phyloP scores from a whole-genome alignment of 2,329 filamentous ascomycete species.

The Xylaria multiplex region DNA sequence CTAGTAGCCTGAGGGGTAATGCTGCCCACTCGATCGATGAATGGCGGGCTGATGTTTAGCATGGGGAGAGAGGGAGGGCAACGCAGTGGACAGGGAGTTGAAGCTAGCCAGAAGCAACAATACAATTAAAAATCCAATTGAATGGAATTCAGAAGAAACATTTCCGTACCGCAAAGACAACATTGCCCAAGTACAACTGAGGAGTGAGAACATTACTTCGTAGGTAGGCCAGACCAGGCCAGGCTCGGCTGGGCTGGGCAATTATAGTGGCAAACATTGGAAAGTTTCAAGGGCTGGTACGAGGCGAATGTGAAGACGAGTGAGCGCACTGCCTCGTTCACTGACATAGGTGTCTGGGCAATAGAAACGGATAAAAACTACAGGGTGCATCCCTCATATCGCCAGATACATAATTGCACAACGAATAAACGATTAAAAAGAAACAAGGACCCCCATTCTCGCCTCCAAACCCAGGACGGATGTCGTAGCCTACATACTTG shows the following conservation, averaged over 20 bases:
- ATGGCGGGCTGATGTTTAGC: constrained; percentile 4
- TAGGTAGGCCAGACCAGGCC: too few relatives aligned
- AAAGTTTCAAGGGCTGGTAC: constrained; percentile 1
- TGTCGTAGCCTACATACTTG: too few relatives aligned
- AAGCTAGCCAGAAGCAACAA: background rate
- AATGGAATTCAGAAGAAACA: too few relatives aligned
- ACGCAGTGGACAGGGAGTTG: background rate
- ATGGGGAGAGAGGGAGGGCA: too few relatives aligned
- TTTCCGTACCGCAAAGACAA: too few relatives aligned
- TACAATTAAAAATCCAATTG: background rate
- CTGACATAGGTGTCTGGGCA: background rate
- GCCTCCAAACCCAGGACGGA: too few relatives aligned
- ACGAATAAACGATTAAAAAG: constrained; percentile 11
- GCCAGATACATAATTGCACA: background rate
- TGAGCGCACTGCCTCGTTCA: background rate
- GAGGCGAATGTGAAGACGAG: constrained; percentile 7
- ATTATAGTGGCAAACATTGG: background rate
- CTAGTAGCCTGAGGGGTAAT: constrained; percentile 17
- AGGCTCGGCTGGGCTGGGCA: background rate
- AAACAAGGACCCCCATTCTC: background rate
- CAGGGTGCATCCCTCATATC: background rate
- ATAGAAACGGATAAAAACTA: background rate
- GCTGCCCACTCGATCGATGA: constrained; percentile 2
- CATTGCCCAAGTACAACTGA: background rate
- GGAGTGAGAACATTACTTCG: background rate